Evolutionary conservation across 495 filamentous ascomycete species (phyloP).

Genomic region (Astrothelium subdiscretum): DNA sequence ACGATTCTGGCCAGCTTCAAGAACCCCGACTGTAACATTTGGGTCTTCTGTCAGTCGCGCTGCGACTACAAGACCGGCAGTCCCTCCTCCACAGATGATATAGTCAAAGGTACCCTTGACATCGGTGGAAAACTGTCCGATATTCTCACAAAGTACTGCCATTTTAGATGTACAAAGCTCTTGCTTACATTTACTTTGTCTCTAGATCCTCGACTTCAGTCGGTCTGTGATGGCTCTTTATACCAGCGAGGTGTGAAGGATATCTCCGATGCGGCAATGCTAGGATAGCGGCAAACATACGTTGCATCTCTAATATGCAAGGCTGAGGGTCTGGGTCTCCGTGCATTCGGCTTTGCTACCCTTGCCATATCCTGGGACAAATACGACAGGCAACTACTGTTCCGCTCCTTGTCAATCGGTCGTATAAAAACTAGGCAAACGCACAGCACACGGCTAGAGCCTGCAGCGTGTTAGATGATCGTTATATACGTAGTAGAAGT

Average conservation of each 20-base stretch:
- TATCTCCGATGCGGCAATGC: neutral
- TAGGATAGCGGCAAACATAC: neutral
- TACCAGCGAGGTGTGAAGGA: neutral
- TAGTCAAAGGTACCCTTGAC: constrained; percentile 1
- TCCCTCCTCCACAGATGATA: constrained; percentile 6
- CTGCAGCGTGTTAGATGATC: neutral
- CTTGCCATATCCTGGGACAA: neutral
- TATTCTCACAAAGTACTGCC: neutral
- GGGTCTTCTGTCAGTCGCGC: constrained; percentile 21
- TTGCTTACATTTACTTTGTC: neutral
- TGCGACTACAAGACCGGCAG: constrained; percentile 22
- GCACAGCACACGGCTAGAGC: neutral
- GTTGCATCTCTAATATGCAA: neutral
- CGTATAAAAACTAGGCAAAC: neutral
- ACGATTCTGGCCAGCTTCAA: constrained; percentile 37
- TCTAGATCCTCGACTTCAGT: neutral
- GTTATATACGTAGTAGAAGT: neutral
- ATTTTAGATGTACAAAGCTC: neutral
- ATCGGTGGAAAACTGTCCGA: neutral
- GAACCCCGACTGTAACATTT: constrained; percentile 31
- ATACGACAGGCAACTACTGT: neutral
- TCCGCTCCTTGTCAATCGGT: neutral
- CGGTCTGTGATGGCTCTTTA: neutral
- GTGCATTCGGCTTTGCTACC: neutral
- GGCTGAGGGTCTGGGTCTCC: neutral